These are phyloP conservation scores for Cryphonectria parasitica DNA, from an alignment of 2,329 filamentous ascomycete species.

Conservation along the genomic window DNA sequence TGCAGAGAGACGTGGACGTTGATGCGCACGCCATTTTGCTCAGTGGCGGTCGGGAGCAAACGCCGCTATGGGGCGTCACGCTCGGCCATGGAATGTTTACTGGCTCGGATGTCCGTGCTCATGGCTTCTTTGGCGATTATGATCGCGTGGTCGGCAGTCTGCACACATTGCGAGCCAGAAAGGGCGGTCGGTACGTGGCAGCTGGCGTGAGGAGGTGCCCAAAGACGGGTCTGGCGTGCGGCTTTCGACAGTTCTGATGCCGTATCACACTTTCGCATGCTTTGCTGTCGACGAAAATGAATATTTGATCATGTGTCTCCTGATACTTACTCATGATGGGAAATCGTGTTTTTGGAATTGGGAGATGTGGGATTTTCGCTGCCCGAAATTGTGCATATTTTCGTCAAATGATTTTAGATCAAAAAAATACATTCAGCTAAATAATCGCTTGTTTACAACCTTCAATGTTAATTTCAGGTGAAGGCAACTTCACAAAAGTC, in stretches of 20 bases:
- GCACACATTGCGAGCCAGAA: constrained; percentile 38
- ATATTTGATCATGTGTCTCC: too few relatives aligned
- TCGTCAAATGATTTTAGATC: too few relatives aligned
- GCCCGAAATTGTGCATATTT: too few relatives aligned
- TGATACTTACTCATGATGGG: too few relatives aligned
- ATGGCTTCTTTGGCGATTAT: constrained; percentile 60
- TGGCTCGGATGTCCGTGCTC: constrained; percentile 49
- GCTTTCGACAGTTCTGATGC: constrained; percentile 33
- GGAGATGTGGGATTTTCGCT: too few relatives aligned
- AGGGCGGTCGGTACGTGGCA: constrained; percentile 48
- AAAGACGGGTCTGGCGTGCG: constrained; percentile 45
- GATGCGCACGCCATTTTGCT: constrained; percentile 56
- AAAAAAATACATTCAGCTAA: too few relatives aligned
- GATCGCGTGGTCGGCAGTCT: constrained; percentile 46
- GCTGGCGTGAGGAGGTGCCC: constrained; percentile 46
- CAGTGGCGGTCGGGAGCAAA: constrained; percentile 33
- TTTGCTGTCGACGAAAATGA: too few relatives aligned
- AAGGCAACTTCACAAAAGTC: too few relatives aligned
- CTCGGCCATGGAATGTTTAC: constrained; percentile 59
- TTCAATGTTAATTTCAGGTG: too few relatives aligned
- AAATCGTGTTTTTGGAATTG: too few relatives aligned
- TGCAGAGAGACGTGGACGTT: constrained; percentile 49
- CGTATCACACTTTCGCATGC: not conserved
- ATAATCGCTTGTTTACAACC: too few relatives aligned
- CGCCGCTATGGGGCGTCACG: constrained; percentile 55